Conservation (phyloP, 768 basidiomycete species). For the Russula foetens region DNA sequence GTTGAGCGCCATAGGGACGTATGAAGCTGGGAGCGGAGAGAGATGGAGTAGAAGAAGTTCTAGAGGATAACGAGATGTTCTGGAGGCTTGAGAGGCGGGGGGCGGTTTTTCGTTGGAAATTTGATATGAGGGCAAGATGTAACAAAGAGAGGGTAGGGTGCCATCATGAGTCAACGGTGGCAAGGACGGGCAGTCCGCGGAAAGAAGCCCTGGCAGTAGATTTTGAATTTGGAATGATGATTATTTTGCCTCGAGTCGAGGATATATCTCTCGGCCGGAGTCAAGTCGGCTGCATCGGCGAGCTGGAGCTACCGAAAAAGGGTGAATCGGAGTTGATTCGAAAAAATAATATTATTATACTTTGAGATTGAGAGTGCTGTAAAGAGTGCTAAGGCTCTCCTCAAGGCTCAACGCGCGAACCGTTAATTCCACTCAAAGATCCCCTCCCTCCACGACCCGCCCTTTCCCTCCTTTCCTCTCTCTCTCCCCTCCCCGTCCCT, state of each 20-base stretch:
- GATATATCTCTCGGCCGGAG: neutral
- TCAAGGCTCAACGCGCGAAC: no score
- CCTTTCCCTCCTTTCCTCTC: neutral
- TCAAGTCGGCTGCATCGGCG: slow-evolving; percentile 5
- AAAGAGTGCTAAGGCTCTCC: no score
- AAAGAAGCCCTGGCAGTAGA: neutral
- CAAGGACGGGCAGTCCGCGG: slow-evolving; percentile 8
- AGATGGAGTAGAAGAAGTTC: slow-evolving; percentile 3
- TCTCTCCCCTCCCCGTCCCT: neutral
- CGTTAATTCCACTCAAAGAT: neutral
- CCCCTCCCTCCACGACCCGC: neutral
- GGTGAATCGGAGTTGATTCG: slow-evolving; percentile 8
- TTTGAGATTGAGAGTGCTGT: no score
- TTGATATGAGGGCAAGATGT: slow-evolving; percentile 1
- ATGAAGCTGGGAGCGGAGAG: neutral
- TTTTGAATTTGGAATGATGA: slow-evolving; percentile 2
- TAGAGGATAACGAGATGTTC: neutral
- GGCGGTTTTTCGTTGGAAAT: neutral
- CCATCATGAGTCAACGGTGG: neutral
- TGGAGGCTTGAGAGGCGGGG: neutral
- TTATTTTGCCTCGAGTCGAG: no score
- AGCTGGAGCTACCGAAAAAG: neutral
- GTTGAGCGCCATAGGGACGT: neutral
- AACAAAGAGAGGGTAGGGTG: neutral
- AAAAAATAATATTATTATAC: neutral